Percentiles rank a stretch among this genome's conserved stretches.
Conservation (phyloP, 2,329 filamentous ascomycete species). For the Alternaria infectoria region DNA sequence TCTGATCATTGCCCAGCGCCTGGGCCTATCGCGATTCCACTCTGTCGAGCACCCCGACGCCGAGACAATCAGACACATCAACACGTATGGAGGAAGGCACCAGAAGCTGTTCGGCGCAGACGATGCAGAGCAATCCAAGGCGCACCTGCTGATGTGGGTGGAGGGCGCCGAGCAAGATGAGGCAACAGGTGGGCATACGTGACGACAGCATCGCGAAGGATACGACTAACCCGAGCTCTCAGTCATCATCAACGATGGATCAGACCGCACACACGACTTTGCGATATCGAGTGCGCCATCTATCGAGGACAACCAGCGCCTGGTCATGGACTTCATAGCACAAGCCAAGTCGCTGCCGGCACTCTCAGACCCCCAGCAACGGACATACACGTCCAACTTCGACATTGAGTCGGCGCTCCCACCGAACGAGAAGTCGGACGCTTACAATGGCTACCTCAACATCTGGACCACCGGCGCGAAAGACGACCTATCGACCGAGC, state of each 20-base stretch:
- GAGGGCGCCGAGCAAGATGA: conserved; percentile 47
- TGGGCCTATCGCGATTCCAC: conserved; percentile 59
- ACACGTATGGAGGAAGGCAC: conserved; percentile 51
- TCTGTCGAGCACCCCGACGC: conserved; percentile 49
- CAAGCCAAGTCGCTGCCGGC: conserved; percentile 44
- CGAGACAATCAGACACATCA: conserved; percentile 54
- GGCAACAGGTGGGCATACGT: conserved; percentile 36
- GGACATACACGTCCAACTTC: conserved; percentile 32
- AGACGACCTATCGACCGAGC: conserved; percentile 13
- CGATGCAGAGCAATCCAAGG: conserved; percentile 23
- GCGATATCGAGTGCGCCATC: conserved; percentile 43
- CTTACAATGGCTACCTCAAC: conserved; percentile 41
- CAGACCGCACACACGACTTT: conserved; percentile 30
- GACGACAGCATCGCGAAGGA: background rate
- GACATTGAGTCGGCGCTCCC: conserved; percentile 30
- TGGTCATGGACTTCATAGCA: conserved; percentile 44
- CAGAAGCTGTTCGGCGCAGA: conserved; percentile 50
- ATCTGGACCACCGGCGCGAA: conserved; percentile 33
- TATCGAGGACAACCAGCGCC: conserved; percentile 41
- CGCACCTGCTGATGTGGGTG: conserved; percentile 48
- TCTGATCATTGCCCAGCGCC: conserved; percentile 58
- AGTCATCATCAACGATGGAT: conserved; percentile 34
- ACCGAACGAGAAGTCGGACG: conserved; percentile 20
- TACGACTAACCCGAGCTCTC: conserved; percentile 20
- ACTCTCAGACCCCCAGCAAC: conserved; percentile 31